Evolutionary conservation across 2,329 filamentous ascomycete genomes (phyloP), one percentile per base, ranked within the genome.

Genomic region (Colletotrichum gloeosporioides): DNA sequence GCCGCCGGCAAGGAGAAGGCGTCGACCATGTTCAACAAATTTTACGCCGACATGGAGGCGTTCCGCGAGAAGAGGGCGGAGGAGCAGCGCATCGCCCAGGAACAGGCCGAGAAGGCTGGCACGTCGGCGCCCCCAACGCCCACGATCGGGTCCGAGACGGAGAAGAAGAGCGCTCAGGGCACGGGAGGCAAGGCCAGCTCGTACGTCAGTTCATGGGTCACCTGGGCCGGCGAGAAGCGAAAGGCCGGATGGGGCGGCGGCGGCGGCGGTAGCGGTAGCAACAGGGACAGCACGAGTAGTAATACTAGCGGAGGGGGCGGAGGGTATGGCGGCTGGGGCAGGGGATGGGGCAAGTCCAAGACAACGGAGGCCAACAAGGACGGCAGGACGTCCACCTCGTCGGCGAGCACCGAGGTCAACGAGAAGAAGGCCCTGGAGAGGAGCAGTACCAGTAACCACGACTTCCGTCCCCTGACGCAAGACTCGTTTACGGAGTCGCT

Each of bases 1-100:
- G 94, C 95, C 6, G 95, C 94, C 1, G 96, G 97, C 1, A 93
- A 94, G 71, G 95, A 97, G 81, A 98, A 96, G 86, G 95, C 98
- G 1, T 96, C 94, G 25, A 94, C 92, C 6, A 93, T 97, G 49
- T 95, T 98, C 84, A 98, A 94, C 83, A 96, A 92, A 81, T 89
- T 99, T 32, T 99, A 98, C 89, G 92, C 95, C 0, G 96, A 99
- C 80, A 95, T 99, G 85, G 96, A 99, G 85, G 82, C 82, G 84
- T 85, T 89, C 81, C 81, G 88, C 70, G 85, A 90, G 82, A 79
- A 86, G 71, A 79, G 88, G 53, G 80, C 83, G 65, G 81, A 90
- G 78, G 81, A 89, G 80, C 4, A 80, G 82, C 80, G 80, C 81
- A 77, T 79, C 57, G 80, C 65, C 74, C 76, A 76, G 4, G 78